Base-by-base conservation (phyloP, 768 basidiomycete genomes). In the Lenzites betulinus region DNA sequence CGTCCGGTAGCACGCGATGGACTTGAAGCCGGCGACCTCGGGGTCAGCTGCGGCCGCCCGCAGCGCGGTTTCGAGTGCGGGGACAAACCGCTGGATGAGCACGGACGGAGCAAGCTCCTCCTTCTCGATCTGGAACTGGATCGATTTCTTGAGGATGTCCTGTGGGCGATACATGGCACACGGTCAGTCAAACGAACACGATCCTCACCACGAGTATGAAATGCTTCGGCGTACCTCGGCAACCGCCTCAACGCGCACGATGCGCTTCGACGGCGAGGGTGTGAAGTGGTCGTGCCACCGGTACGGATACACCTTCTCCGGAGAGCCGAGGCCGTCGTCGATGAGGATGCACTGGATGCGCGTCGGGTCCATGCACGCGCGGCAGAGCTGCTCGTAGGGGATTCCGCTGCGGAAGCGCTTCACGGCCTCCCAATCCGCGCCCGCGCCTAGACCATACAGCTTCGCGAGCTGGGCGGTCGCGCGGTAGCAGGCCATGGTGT, bases 1-100 rank as follows among this genome's bases (percentile, higher is more conserved):
- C 0, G 89, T 89, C 49, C 91, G 83, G 69, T 93, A 92, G 72
- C 89, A 90, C 1, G 84, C 79, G 44, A 91, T 80, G 11, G 89
- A 90, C 70, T 93, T 92, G 79, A 90, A 89, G 1, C 81, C 84
- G 1, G 75, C 89, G 11, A 90, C 86, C 33, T 77, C 73, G 0
- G 73, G 66, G 59, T 87, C 78, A 5, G 39, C 56, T 2, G 83
- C 84, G 54, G 69, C 67, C 0, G 70, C 59, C 0, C 51, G 66
- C 49, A 90, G 74, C 8, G 63, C 69, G 7, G 69, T 64, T 16
- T 64, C 67, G 49, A 90, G 72, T 30, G 59, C 64, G 0, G 64
- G 57, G 39, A 66, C 67, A 66, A 87, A 63, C 5, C 28, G 2
- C 1, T 35, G 16, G 35, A 58, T 44, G 15, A 71, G 15, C 23